Evolutionary conservation across 495 filamentous ascomycete species (phyloP).

Genomic region (Platismatia glauca): DNA sequence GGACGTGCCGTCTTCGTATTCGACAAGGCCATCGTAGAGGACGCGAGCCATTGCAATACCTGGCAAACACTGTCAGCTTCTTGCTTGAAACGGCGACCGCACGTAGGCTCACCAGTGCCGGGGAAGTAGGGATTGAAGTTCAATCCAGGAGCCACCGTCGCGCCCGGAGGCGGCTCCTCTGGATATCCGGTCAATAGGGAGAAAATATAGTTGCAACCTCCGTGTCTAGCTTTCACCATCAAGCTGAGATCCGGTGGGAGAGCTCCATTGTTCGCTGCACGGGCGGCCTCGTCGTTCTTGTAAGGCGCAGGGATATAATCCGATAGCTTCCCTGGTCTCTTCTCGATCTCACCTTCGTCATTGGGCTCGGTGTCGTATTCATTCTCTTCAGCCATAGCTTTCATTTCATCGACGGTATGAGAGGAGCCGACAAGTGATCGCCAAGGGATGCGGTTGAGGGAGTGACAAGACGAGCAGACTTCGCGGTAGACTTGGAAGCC

Average conservation of each 20-base stretch:
- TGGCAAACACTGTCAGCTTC: constrained; percentile 23
- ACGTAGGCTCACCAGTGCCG: constrained; percentile 56
- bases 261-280: constrained; percentile 96
- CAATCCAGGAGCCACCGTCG: constrained; percentile 68
- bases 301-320: constrained; percentile 94
- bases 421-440: constrained; percentile 81
- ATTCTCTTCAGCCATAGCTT: constrained; percentile 91
- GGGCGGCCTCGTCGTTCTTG: constrained; percentile 97
- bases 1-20: constrained; percentile 95
- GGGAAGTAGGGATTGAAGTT: constrained; percentile 99
- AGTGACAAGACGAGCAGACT: constrained; percentile 97
- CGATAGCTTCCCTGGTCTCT: constrained; percentile 95
- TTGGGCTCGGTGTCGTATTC: constrained; percentile 99
- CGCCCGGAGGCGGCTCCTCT: constrained; percentile 88
- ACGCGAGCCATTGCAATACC: constrained; percentile 98
- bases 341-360: constrained; percentile 93
- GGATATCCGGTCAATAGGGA: constrained; percentile 95
- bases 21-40: constrained; percentile 92
- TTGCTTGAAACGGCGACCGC: background rate
- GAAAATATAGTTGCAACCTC: constrained; percentile 98
- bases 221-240: constrained; percentile 96
- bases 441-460: constrained; percentile 87
- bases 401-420: constrained; percentile 95
- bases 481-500: constrained; percentile 99
- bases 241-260: constrained; percentile 94